phyloP scores from a whole-genome alignment of 768 basidiomycete species.

The Hygrocybe coccinea region DNA sequence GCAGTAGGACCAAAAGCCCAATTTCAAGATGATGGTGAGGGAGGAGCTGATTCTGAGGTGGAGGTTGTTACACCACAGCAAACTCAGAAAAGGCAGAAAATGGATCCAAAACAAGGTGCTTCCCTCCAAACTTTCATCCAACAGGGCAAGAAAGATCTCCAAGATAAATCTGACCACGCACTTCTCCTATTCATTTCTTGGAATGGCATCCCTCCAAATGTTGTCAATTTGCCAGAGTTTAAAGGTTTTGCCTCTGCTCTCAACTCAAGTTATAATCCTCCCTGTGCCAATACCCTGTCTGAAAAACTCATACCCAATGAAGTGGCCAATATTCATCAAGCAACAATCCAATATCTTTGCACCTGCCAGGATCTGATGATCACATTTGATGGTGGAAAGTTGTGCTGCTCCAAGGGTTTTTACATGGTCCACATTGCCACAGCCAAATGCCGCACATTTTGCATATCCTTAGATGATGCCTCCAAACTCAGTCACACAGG shows the following conservation, averaged over 20 bases:
- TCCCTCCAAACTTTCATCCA: neutral
- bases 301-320: slow-evolving; percentile 10
- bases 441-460: slow-evolving; percentile 6
- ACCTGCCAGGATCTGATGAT: slow-evolving; percentile 7
- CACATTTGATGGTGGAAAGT: slow-evolving; percentile 13
- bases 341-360: slow-evolving; percentile 1
- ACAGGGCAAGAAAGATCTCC: slow-evolving; percentile 5
- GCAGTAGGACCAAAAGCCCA: neutral
- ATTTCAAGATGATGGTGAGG: neutral
- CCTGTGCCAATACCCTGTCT: slow-evolving; percentile 2
- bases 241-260: slow-evolving; percentile 4
- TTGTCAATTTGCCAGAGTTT: slow-evolving; percentile 9
- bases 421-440: slow-evolving; percentile 10
- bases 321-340: slow-evolving; percentile 7
- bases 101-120: neutral
- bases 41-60: neutral
- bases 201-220: slow-evolving; percentile 8
- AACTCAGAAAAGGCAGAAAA: neutral
- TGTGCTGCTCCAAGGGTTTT: slow-evolving; percentile 3
- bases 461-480: slow-evolving; percentile 11
- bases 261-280: slow-evolving; percentile 6
- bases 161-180: slow-evolving; percentile 3
- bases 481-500: slow-evolving; percentile 13
- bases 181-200: slow-evolving; percentile 8
- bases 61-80: neutral